Percentiles rank a stretch among this genome's conserved stretches.
Conservation (phyloP, 2,329 filamentous ascomycete genomes). For the Apiospora marii region DNA sequence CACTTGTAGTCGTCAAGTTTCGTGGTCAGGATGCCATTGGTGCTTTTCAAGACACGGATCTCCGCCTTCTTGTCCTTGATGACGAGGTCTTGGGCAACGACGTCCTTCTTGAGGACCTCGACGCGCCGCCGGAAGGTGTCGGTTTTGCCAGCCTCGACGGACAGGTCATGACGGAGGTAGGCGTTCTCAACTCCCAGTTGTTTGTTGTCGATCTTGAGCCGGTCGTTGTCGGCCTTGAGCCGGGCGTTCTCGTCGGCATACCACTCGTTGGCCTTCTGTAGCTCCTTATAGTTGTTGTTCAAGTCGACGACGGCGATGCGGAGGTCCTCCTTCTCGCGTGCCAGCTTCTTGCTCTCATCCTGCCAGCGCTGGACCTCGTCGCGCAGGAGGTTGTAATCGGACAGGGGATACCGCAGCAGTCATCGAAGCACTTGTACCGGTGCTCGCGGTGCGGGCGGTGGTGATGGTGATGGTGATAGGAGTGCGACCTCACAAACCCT, state of each 20-base stretch:
- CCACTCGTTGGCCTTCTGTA: slow-evolving; percentile 30
- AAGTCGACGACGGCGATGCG: slow-evolving; percentile 32
- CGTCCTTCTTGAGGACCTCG: slow-evolving; percentile 32
- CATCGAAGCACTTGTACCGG: slow-evolving; percentile 33
- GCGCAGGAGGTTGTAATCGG: slow-evolving; percentile 36
- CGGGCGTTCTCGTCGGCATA: slow-evolving; percentile 29
- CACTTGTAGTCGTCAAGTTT: slow-evolving; percentile 28
- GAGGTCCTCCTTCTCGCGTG: slow-evolving; percentile 35
- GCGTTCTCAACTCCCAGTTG: slow-evolving; percentile 20
- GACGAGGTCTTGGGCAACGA: slow-evolving; percentile 25
- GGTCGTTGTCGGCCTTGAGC: slow-evolving; percentile 32
- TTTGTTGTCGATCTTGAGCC: slow-evolving; percentile 29
- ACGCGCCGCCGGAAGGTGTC: slow-evolving; percentile 33
- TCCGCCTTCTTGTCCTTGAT: slow-evolving; percentile 27
- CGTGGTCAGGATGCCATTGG: slow-evolving; percentile 26
- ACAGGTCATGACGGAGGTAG: slow-evolving; percentile 24
- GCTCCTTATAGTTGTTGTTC: neutral
- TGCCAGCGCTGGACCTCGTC: slow-evolving; percentile 32
- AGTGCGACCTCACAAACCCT: slow-evolving; percentile 35
- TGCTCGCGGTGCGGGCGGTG: slow-evolving; percentile 27
- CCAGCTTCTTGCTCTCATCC: slow-evolving; percentile 29
- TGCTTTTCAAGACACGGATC: slow-evolving; percentile 33
- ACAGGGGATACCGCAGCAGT: slow-evolving; percentile 37
- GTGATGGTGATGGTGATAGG: slow-evolving; percentile 35
- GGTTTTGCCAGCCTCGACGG: slow-evolving; percentile 30